Evolutionary conservation across 176 grass and related monocot species (phyloP).

Genomic region (Carex myosuroides): DNA sequence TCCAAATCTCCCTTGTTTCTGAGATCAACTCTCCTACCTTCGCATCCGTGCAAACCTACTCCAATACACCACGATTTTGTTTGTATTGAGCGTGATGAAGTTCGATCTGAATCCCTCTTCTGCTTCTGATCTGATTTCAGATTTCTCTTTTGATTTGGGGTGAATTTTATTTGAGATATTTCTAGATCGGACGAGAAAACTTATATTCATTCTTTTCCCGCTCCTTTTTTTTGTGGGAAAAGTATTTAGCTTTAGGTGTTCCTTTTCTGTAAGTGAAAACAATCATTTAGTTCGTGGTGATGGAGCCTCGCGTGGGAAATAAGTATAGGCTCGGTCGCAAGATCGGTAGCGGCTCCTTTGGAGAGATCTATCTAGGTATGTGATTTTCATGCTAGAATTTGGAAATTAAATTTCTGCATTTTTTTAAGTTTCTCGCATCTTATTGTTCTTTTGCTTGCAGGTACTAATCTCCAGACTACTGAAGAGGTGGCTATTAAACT

Average conservation of each 20-base stretch:
- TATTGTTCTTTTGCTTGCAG: constrained; percentile 30
- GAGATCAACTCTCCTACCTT: neutral
- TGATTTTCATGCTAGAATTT: neutral
- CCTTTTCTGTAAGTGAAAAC: constrained; percentile 9
- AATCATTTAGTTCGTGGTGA: constrained; percentile 21
- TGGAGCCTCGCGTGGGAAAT: constrained; percentile 94
- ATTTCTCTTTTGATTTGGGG: constrained; percentile 14
- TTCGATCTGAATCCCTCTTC: constrained; percentile 1
- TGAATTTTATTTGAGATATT: constrained; percentile 5
- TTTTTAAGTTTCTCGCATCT: neutral
- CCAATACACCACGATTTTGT: neutral
- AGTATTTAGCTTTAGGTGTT: constrained; percentile 23
- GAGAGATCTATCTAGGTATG: constrained; percentile 97
- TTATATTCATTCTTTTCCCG: neutral
- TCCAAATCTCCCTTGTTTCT: neutral
- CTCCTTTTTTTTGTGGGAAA: constrained; percentile 15
- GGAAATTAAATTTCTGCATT: neutral
- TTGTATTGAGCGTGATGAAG: neutral
- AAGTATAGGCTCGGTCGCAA: constrained; percentile 94
- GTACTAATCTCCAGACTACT: constrained; percentile 94
- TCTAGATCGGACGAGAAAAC: constrained; percentile 12
- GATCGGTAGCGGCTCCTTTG: constrained; percentile 97
- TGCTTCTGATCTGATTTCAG: neutral
- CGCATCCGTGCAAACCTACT: neutral
- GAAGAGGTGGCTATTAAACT: constrained; percentile 99